Base-by-base conservation (phyloP, 2,329 filamentous ascomycete genomes). In the Phaeosphaeria sp. region DNA sequence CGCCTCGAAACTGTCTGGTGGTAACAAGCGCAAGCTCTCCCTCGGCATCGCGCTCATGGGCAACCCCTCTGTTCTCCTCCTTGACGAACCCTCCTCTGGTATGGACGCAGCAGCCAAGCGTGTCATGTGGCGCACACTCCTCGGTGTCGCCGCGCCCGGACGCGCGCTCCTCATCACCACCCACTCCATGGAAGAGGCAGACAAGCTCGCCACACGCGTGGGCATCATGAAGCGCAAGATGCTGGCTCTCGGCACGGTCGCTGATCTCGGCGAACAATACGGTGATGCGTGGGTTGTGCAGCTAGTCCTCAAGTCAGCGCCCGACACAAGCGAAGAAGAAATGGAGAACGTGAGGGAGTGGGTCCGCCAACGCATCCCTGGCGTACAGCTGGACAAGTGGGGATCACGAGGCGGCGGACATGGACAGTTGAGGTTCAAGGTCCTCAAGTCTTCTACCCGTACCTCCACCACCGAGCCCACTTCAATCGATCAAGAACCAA, bases 121-220 rank as follows among this genome's bases (percentile, higher is more conserved):
- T 43, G 85, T 96, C 64, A 96, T 98, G 91, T 97, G 94, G 94
- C 87, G 87, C 55, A 96, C 93, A 0, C 82, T 97, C 0, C 86
- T 87, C 3, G 84, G 87, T 1, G 88, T 93, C 3, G 88, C 90
- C 0, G 85, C 71, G 9, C 72, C 87, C 0, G 92, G 92, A 0
- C 86, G 93, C n/a, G 91, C 89, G 0, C 86, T 97, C 17, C 82
- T 98, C 1, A 84, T 98, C 18, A 97, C 94, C 0, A 97, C 94
- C 0, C 94, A 98, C 76, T 91, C 87, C 49, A 97, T 97, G 93
- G 93, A 97, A 75, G 94, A 97, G 78, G 94, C 93, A 0, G 92
- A 96, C 70, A 93, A 93, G 0, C 83, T 98, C 2, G 93, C 93
- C 0, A 88, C 87, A 27, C 85, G 92, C 1, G 92, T 90, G 0